phyloP scores from a whole-genome alignment of 805 yeast species.

The Wickerhamiella cacticola region DNA sequence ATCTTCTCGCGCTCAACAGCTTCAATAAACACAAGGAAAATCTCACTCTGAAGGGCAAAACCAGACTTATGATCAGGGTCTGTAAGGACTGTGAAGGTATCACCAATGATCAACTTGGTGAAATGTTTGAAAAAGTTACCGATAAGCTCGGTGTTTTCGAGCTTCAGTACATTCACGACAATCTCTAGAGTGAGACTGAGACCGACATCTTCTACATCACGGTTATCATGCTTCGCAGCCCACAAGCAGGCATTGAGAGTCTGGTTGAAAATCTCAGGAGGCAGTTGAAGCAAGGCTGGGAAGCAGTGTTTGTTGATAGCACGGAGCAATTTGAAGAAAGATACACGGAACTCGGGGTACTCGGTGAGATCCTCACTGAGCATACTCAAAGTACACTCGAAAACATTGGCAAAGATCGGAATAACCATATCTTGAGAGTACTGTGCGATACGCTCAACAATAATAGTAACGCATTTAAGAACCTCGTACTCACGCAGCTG shows the following conservation, averaged over 20 bases:
- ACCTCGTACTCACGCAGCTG: slow-evolving; percentile 98
- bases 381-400: slow-evolving; percentile 91
- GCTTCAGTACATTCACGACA: slow-evolving; percentile 67
- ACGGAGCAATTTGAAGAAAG: slow-evolving; percentile 78
- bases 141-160: slow-evolving; percentile 52
- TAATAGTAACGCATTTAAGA: slow-evolving; percentile 82
- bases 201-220: slow-evolving; percentile 93
- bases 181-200: slow-evolving; percentile 72
- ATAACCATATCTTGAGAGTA: slow-evolving; percentile 73
- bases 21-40: slow-evolving; percentile 71
- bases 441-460: slow-evolving; percentile 77
- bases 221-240: slow-evolving; percentile 96
- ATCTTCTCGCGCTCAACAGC: slow-evolving; percentile 69
- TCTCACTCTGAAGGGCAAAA: slow-evolving; percentile 72
- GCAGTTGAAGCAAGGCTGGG: slow-evolving; percentile 72
- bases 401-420: slow-evolving; percentile 74
- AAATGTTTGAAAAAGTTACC: slow-evolving; percentile 79
- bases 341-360: slow-evolving; percentile 96
- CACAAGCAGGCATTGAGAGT: slow-evolving; percentile 89
- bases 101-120: slow-evolving; percentile 79
- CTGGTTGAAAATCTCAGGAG: slow-evolving; percentile 83
- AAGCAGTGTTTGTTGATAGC: slow-evolving; percentile 79
- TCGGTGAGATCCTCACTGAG: slow-evolving; percentile 90
- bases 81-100: slow-evolving; percentile 84
- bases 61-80: slow-evolving; percentile 98